A percentile compares a stretch with the other conserved stretches of the same genome.
Evolutionary conservation across 2,329 filamentous ascomycete species (phyloP).

Genomic region (Zymoseptoria tritici): DNA sequence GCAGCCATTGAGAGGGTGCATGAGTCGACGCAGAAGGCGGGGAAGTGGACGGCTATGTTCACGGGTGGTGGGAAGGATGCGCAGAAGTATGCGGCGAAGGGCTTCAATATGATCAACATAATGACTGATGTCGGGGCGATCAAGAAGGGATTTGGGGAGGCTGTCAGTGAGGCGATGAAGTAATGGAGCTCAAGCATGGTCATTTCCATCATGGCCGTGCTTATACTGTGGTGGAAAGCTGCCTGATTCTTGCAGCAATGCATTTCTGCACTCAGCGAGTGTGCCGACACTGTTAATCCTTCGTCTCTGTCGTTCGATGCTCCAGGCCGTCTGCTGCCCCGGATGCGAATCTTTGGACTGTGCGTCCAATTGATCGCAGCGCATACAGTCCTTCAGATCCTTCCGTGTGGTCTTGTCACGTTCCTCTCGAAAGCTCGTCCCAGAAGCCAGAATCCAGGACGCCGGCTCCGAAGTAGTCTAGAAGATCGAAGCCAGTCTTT

Average conservation of each 20-base stretch:
- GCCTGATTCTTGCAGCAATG: background rate
- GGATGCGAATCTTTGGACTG: no score
- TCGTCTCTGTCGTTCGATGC: background rate
- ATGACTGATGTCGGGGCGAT: constrained; percentile 29
- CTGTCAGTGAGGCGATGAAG: constrained; percentile 21
- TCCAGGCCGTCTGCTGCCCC: background rate
- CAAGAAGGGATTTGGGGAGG: constrained; percentile 21
- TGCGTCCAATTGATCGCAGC: background rate
- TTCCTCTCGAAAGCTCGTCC: constrained; percentile 4
- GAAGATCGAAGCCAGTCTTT: constrained; percentile 1
- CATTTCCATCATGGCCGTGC: background rate
- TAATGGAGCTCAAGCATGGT: background rate
- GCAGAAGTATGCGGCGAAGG: constrained; percentile 44
- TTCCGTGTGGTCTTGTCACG: background rate
- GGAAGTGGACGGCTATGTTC: constrained; percentile 50
- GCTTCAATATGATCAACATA: constrained; percentile 47
- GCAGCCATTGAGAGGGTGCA: constrained; percentile 46
- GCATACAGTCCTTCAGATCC: no score
- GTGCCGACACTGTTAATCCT: background rate
- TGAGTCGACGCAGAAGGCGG: constrained; percentile 44
- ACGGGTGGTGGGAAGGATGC: constrained; percentile 47
- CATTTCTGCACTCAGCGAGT: background rate
- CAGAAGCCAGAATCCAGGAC: constrained; percentile 14
- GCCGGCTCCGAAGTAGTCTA: constrained; percentile 10
- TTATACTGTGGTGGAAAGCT: background rate